Evolutionary conservation across 139 green algal species (phyloP).

Genomic region (Chlorella sp.): DNA sequence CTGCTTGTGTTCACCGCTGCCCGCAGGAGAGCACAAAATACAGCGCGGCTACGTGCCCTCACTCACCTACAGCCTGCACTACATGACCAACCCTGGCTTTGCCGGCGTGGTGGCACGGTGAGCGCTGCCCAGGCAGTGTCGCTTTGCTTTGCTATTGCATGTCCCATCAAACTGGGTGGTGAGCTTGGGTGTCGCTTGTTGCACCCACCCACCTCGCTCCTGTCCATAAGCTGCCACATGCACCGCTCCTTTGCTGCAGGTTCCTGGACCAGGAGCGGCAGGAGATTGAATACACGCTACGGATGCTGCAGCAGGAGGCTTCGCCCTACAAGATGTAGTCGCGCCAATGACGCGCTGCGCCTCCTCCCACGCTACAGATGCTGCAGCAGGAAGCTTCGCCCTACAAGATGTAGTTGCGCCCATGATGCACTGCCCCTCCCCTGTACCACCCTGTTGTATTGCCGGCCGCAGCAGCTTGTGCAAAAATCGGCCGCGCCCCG

Average conservation of each 20-base stretch:
- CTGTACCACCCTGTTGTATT: too few relatives aligned
- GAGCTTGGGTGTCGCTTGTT: too few relatives aligned
- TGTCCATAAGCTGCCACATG: too few relatives aligned
- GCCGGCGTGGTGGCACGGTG: not conserved
- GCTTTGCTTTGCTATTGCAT: too few relatives aligned
- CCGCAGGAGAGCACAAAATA: conserved; percentile 87
- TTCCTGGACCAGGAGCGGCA: conserved; percentile 52
- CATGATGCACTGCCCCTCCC: too few relatives aligned
- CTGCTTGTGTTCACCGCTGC: too few relatives aligned
- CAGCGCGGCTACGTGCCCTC: conserved; percentile 89
- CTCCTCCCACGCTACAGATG: conserved; percentile 50
- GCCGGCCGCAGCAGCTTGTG: too few relatives aligned
- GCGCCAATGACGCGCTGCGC: too few relatives aligned
- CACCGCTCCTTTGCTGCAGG: not conserved
- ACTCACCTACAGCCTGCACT: conserved; percentile 85
- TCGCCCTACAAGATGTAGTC: conserved; percentile 63
- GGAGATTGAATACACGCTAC: conserved; percentile 69
- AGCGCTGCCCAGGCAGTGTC: too few relatives aligned
- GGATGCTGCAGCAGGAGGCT: conserved; percentile 54
- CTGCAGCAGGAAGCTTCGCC: conserved; percentile 59
- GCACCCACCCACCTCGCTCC: too few relatives aligned
- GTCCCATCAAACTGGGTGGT: too few relatives aligned
- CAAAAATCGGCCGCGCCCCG: too few relatives aligned
- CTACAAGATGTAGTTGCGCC: conserved; percentile 51
- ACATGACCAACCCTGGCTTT: conserved; percentile 75